These are phyloP conservation scores for Thelephora ganbajun DNA, from an alignment of 768 basidiomycete species.

Conservation along the genomic window DNA sequence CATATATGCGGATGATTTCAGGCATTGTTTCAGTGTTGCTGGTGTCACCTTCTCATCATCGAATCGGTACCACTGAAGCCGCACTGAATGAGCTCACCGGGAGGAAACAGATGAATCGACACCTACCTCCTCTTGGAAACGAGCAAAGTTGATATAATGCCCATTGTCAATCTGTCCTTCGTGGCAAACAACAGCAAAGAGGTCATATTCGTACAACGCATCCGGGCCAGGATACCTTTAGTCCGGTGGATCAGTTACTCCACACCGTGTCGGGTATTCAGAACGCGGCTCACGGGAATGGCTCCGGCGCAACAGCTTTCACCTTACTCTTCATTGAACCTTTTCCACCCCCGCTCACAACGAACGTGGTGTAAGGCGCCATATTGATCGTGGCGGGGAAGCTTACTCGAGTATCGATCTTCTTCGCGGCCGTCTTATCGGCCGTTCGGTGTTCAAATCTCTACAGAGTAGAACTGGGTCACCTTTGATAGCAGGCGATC, in stretches of 20 bases:
- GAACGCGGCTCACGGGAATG: too few relatives aligned
- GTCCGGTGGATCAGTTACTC: background rate
- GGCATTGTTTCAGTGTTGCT: slow-evolving; percentile 51
- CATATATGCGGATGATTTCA: slow-evolving; percentile 77
- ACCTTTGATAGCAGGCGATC: too few relatives aligned
- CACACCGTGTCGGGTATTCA: background rate
- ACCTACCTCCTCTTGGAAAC: slow-evolving; percentile 74
- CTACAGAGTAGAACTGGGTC: slow-evolving; percentile 23
- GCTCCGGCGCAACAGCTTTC: too few relatives aligned
- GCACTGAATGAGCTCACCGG: slow-evolving; percentile 91
- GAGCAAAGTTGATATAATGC: slow-evolving; percentile 82
- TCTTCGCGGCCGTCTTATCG: slow-evolving; percentile 61
- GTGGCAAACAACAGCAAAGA: slow-evolving; percentile 89
- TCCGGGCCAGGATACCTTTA: slow-evolving; percentile 40
- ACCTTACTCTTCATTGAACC: too few relatives aligned
- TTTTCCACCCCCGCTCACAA: slow-evolving; percentile 20
- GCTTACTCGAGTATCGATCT: slow-evolving; percentile 72
- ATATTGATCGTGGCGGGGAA: slow-evolving; percentile 82
- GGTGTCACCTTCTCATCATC: slow-evolving; percentile 43
- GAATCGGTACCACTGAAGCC: slow-evolving; percentile 54
- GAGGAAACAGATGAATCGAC: background rate
- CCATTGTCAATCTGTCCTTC: slow-evolving; percentile 92
- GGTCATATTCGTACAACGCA: slow-evolving; percentile 75
- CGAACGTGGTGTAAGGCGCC: slow-evolving; percentile 70
- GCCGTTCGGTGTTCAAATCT: slow-evolving; percentile 82